Conservation (phyloP, 345 rosid genomes). For the Theobroma cacao region DNA sequence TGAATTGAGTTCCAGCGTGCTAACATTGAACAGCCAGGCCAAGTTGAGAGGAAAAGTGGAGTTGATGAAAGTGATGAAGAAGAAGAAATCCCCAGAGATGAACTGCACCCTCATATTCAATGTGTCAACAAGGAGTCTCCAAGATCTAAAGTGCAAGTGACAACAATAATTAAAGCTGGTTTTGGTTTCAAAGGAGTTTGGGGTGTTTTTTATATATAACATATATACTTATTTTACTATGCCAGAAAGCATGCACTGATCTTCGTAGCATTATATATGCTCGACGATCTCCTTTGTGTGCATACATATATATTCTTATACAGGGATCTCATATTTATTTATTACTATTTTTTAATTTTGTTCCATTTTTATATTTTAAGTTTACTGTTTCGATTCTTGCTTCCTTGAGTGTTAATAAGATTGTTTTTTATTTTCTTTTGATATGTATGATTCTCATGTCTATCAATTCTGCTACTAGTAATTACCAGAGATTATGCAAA, state of each 20-base stretch:
- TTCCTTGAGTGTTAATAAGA: too few species aligned
- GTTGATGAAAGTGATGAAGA: constrained; percentile 28
- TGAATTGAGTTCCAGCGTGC: constrained; percentile 29
- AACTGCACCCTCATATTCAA: constrained; percentile 33
- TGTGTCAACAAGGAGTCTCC: constrained; percentile 15
- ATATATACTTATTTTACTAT: background rate
- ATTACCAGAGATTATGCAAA: too few species aligned
- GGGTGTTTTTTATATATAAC: background rate
- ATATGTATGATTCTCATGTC: background rate
- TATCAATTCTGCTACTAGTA: too few species aligned
- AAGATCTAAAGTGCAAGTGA: constrained; percentile 25
- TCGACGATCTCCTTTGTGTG: background rate
- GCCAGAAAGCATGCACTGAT: background rate
- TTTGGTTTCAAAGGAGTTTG: background rate
- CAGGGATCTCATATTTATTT: too few species aligned
- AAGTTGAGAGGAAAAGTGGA: constrained; percentile 37
- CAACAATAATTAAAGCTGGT: background rate
- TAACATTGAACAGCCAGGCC: constrained; percentile 31
- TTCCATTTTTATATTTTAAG: background rate
- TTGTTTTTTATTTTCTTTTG: too few species aligned
- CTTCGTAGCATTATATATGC: background rate
- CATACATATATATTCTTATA: background rate
- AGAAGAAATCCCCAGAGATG: constrained; percentile 32
- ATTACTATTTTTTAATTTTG: too few species aligned
- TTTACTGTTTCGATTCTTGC: background rate